Percentiles rank a stretch among this genome's conserved stretches.
These are phyloP conservation scores for Saccharomycopsis selenospora DNA, from an alignment of 805 yeast genomes.

Conservation along the genomic window DNA sequence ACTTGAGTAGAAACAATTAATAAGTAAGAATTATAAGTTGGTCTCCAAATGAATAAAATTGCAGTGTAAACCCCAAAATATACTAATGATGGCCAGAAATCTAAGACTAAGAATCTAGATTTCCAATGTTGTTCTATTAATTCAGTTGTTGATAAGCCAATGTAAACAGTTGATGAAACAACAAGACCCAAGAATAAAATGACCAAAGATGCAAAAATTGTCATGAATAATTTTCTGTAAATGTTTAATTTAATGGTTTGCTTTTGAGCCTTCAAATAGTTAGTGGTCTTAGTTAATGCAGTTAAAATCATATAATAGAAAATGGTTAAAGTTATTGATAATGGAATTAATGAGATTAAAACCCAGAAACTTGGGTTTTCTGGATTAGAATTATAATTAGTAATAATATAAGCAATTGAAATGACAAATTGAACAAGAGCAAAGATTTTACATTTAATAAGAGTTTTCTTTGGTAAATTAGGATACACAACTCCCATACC, in stretches of 20 bases:
- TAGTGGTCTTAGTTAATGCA: conserved; percentile 68
- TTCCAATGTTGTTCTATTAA: conserved; percentile 88
- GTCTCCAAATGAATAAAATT: conserved; percentile 92
- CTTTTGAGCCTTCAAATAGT: conserved; percentile 69
- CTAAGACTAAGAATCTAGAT: conserved; percentile 76
- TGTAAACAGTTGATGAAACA: conserved; percentile 58
- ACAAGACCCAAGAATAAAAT: conserved; percentile 65
- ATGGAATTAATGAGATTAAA: conserved; percentile 61
- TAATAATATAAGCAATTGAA: conserved; percentile 46
- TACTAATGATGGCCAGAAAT: conserved; percentile 91
- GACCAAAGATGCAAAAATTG: conserved; percentile 66
- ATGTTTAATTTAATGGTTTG: conserved; percentile 86
- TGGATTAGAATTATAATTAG: conserved; percentile 45
- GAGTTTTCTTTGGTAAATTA: conserved; percentile 62
- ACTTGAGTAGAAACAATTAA: conserved; percentile 91
- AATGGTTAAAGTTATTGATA: conserved; percentile 56
- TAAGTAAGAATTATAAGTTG: conserved; percentile 91
- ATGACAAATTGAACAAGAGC: conserved; percentile 51
- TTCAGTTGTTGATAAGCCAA: conserved; percentile 69
- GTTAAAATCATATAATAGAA: conserved; percentile 72
- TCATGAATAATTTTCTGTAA: conserved; percentile 71
- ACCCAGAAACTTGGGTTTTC: conserved; percentile 43
- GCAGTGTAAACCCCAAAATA: conserved; percentile 79
- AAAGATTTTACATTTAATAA: conserved; percentile 63
- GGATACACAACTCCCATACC: conserved; percentile 96